Evolutionary conservation across 805 yeast genomes (phyloP).

Genomic region (Ogataea saltuana): DNA sequence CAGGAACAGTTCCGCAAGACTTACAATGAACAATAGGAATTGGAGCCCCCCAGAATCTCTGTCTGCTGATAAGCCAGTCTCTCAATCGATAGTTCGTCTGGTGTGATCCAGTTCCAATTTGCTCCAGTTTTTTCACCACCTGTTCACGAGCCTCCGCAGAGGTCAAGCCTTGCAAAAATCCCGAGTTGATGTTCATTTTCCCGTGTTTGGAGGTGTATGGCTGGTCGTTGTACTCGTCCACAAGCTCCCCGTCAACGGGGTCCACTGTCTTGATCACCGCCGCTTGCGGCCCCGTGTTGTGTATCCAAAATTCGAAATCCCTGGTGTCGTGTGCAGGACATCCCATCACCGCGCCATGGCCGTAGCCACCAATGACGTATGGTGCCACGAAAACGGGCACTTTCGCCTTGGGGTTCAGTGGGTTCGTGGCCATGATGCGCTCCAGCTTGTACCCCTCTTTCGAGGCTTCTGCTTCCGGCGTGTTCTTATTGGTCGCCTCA

Average conservation of each 20-base stretch:
- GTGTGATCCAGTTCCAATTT: conserved; percentile 42
- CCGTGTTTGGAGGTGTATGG: conserved; percentile 48
- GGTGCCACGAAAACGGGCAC: conserved; percentile 89
- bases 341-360: conserved; percentile 97
- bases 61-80: conserved; percentile 95
- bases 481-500: conserved; percentile 34
- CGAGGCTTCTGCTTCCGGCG: conserved; percentile 42
- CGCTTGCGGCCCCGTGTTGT: conserved; percentile 51
- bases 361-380: conserved; percentile 80
- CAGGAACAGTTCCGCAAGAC: conserved; percentile 86
- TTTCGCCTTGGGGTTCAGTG: conserved; percentile 47
- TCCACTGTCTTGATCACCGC: conserved; percentile 47
- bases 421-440: conserved; percentile 51
- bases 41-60: conserved; percentile 98
- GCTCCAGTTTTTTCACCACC: conserved; percentile 34
- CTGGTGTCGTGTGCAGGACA: conserved; percentile 92
- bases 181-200: conserved; percentile 47
- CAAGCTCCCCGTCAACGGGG: conserved; percentile 30
- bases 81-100: conserved; percentile 65
- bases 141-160: conserved; percentile 50
- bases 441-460: conserved; percentile 61
- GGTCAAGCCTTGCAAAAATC: conserved; percentile 51
- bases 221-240: conserved; percentile 15
- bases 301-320: conserved; percentile 78
- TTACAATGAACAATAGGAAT: conserved; percentile 92